Conservation (phyloP, 2,329 filamentous ascomycete species). For the Aquanectria penicillioides region DNA sequence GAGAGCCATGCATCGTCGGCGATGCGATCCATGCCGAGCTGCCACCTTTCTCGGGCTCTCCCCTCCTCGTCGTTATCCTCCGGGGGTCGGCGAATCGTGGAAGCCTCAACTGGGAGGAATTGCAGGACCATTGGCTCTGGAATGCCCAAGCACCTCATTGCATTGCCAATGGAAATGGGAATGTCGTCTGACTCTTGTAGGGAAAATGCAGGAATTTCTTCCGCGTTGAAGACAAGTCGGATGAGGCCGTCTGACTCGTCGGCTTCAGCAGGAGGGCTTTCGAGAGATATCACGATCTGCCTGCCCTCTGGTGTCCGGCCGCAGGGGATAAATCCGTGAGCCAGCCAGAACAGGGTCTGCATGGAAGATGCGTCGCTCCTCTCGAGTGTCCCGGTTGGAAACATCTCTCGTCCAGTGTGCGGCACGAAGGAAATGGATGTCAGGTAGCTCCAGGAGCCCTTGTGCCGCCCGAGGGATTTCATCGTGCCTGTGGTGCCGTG, state of each 20-base stretch:
- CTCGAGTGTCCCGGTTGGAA: not conserved
- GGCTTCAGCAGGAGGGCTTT: not conserved
- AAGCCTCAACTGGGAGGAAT: conserved; percentile 10
- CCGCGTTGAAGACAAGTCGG: not conserved
- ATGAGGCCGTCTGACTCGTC: not conserved
- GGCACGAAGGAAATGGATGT: conserved; percentile 20
- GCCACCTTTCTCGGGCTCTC: not conserved
- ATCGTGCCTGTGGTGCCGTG: conserved; percentile 11
- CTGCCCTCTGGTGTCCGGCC: conserved; percentile 7
- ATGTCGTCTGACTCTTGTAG: conserved; percentile 16
- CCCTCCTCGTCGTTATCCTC: not conserved
- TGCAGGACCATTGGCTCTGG: conserved; percentile 15
- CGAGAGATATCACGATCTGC: conserved; percentile 15
- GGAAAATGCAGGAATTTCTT: conserved; percentile 15
- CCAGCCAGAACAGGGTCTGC: conserved; percentile 21
- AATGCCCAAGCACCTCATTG: conserved; percentile 17
- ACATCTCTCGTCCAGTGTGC: conserved; percentile 14
- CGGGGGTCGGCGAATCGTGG: no score
- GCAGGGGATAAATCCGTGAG: conserved; percentile 15
- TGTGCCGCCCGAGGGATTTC: conserved; percentile 14
- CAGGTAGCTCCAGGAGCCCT: conserved; percentile 21
- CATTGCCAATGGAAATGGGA: conserved; percentile 11
- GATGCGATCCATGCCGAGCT: not conserved
- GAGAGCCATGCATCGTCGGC: no score
- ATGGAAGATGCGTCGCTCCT: not conserved